Conservation (phyloP, 805 yeast species). For the Cyberlindnera veronae region DNA sequence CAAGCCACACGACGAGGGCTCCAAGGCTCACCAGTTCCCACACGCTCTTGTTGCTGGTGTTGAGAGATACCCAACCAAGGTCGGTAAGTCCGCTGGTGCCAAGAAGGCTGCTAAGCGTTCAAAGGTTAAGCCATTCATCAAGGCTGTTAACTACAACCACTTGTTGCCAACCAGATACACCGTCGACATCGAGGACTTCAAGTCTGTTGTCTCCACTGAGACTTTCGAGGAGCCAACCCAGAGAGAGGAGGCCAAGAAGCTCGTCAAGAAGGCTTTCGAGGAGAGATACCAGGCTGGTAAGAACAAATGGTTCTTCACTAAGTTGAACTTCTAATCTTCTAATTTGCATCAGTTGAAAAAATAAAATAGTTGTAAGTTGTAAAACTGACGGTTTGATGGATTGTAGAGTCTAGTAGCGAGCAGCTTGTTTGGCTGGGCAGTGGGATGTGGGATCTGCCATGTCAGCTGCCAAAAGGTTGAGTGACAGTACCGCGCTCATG, state of each 20-base stretch:
- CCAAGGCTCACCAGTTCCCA: conserved; percentile 98
- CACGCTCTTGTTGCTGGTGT: conserved; percentile 99
- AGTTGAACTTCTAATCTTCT: conserved; percentile 71
- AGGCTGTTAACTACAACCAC: conserved; percentile 99
- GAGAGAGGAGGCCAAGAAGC: conserved; percentile 98
- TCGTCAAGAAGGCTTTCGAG: conserved; percentile 98
- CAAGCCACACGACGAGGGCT: conserved; percentile 97
- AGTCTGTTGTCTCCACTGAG: conserved; percentile 86
- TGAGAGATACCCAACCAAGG: conserved; percentile 97
- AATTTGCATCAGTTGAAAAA: conserved; percentile 13
- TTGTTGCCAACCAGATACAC: conserved; percentile 99
- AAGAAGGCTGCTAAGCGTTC: conserved; percentile 97
- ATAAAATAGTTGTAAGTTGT: neutral
- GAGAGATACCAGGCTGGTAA: conserved; percentile 99
- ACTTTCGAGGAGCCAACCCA: conserved; percentile 96
- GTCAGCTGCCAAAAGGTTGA: no score
- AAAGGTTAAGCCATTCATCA: conserved; percentile 98
- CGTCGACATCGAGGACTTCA: conserved; percentile 93
- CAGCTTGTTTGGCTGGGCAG: neutral
- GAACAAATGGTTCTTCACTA: conserved; percentile 99
- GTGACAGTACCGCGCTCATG: no score
- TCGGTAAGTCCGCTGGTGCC: conserved; percentile 90
- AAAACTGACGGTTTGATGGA: neutral
- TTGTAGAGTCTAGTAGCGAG: neutral
- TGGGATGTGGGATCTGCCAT: no score